Evolutionary conservation across 2,329 filamentous ascomycete genomes (phyloP), one percentile per base, ranked within the genome.

Genomic region (Ilyonectria destructans): DNA sequence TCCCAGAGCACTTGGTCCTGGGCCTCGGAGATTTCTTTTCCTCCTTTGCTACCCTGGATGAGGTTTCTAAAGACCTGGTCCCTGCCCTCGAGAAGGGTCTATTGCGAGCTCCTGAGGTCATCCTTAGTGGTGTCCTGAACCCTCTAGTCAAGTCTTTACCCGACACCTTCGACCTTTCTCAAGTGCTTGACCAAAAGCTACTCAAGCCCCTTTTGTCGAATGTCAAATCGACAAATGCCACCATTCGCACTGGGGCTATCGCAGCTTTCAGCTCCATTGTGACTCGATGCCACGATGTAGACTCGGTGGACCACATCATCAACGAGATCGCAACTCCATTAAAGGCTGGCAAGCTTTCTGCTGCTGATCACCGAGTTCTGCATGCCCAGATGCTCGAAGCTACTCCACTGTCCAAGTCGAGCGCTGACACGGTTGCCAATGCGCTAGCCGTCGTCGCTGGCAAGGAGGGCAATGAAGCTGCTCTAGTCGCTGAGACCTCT

Each of bases 381-480:
- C 91, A 98, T 81, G 91, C 94, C 5, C 93, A 96, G 77, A 93
- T 97, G 85, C 86, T 99, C 3, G 85, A 88, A 57, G 85, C 86
- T 7, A 81, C 96, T 33, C 86, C 89, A 1, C 83, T 89, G 49
- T 92, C 90, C 2, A 80, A 85, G 12, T 81, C 86, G 2, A 86
- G 92, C 45, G 92, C 93, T 1, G 85, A 87, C 65, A 92, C 92
- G 72, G 86, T 96, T 33, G 87, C 90, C 1, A 83, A 86, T 57
- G 89, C 89, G 7, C 86, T 98, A 66, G 89, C 92, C 7, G 82
- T 89, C 19, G 85, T 94, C 15, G 91, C 93, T 19, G 83, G 88
- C 7, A 97, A 98, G 77, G 96, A 99, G 82, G 91, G 95, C 8
- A 98, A 97, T 75, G 96, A 99, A 80, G 84, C 87, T 40, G 95